Evolutionary conservation across 228 moss, liverwort and hornwort genomes (phyloP).

Genomic region (Sphagnum magellanicum): DNA sequence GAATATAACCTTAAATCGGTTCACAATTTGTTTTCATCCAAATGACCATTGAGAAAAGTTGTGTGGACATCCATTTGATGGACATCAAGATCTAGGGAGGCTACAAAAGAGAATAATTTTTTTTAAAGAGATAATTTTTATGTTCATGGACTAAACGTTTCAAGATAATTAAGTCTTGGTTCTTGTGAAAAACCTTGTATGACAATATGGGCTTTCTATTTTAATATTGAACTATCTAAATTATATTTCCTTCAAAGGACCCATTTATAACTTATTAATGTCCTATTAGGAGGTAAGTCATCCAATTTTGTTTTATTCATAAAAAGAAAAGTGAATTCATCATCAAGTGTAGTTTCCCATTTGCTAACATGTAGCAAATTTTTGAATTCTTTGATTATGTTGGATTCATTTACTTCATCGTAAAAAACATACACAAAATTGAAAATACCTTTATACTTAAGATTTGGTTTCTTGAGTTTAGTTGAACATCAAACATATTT

Average conservation of each 20-base stretch:
- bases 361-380: not conserved
- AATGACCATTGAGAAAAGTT: constrained; percentile 1
- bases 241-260: constrained; percentile 6
- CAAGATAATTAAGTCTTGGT: not conserved
- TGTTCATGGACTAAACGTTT: not conserved
- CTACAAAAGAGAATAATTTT: not conserved
- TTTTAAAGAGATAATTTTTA: not conserved
- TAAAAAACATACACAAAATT: not conserved
- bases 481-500: not conserved
- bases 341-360: constrained; percentile 1
- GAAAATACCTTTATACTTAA: not conserved
- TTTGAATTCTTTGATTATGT: constrained; percentile 1
- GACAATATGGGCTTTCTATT: constrained; percentile 7
- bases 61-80: constrained; percentile 11
- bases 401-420: not conserved
- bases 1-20: not conserved
- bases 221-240: not conserved
- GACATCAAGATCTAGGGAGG: constrained; percentile 1
- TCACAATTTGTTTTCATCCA: not conserved
- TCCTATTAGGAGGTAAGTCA: not conserved
- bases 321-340: constrained; percentile 1
- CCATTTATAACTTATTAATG: constrained; percentile 5
- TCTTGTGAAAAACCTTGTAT: constrained; percentile 2
- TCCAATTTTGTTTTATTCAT: constrained; percentile 4
- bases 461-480: not conserved